Evolutionary conservation across 768 basidiomycete species (phyloP), one percentile per base, ranked within the genome.

Genomic region (Pisolithus microcarpus): DNA sequence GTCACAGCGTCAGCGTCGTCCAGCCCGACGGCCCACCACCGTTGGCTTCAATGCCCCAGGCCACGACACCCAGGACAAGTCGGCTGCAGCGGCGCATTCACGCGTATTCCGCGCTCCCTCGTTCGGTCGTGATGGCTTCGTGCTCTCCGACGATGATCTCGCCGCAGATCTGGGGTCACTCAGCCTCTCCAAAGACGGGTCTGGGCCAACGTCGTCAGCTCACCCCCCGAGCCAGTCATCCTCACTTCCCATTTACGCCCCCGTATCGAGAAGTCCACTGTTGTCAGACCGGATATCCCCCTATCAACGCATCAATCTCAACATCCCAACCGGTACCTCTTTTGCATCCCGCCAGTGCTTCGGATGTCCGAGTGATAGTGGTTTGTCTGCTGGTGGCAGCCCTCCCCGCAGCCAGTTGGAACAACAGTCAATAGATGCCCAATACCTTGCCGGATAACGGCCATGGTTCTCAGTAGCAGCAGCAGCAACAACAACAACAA

Each of bases 1-100:
- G 89, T 18, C 89, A 91, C 57, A 89, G 86, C 52, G 89, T 91
- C 57, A 86, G 84, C 54, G 79, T 90, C 58, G 86, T 89, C 11
- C 89, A 87, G 62, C 85, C 87, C 75, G 84, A 5, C 68, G 84
- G 46, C 74, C 80, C 5, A 79, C 78, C 50, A 71, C 84, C 46
- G 78, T 85, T 15, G 86, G 85, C 3, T 88, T 88, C 67, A 81
- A 77, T 55, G 81, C 76, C 1, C 78, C 82, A 0, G 78, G 75
- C 1, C 64, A 57, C 16, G 78, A 79, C 44, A 62, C 55, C n/a
- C 66, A 68, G 28, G 76, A 79, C 48, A 75, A 77, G 31, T 54
- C 62, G 18, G 48, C 4, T 11, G 34, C 34, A 34, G 34, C 13
- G 13, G 13, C 58, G 7, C 64, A 63, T 39, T 48, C 68, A 50